Conservation (phyloP, 768 basidiomycete genomes). For the Stropharia rugosoannulata region DNA sequence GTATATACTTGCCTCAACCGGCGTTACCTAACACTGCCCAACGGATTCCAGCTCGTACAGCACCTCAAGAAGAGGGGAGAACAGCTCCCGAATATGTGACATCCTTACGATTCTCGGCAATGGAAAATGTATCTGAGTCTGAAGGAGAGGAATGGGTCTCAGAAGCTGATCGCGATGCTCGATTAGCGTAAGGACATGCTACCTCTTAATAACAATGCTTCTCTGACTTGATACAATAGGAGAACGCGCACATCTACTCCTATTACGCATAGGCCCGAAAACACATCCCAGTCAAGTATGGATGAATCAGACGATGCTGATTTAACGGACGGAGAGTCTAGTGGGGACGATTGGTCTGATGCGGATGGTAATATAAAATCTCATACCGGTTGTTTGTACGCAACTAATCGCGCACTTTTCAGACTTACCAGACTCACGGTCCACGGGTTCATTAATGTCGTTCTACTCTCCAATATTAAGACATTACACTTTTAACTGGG, state of each 20-base stretch:
- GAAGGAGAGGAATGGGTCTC: constrained; percentile 63
- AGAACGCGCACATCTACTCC: constrained; percentile 51
- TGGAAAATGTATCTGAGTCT: constrained; percentile 54
- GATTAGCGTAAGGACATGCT: constrained; percentile 55
- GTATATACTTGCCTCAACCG: constrained; percentile 47
- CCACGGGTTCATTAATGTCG: constrained; percentile 29
- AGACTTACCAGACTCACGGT: constrained; percentile 17
- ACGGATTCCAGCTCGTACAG: constrained; percentile 22
- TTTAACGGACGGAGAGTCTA: constrained; percentile 53
- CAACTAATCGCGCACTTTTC: background rate
- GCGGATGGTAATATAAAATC: constrained; percentile 31
- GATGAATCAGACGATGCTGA: constrained; percentile 83
- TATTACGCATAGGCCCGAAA: constrained; percentile 30
- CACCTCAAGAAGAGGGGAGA: too few species aligned
- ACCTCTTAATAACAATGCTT: background rate
- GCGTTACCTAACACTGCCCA: constrained; percentile 25
- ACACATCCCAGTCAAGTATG: constrained; percentile 55
- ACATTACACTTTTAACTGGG: constrained; percentile 41
- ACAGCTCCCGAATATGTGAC: too few species aligned
- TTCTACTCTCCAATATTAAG: constrained; percentile 50
- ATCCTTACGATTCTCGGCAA: constrained; percentile 21
- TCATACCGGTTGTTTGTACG: background rate
- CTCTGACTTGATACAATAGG: constrained; percentile 27
- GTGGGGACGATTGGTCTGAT: constrained; percentile 50
- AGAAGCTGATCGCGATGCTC: constrained; percentile 69